Evolutionary conservation across 1,139 yeast genomes (phyloP), one percentile per base, ranked within the genome.

Genomic region (Candida neerlandica): DNA sequence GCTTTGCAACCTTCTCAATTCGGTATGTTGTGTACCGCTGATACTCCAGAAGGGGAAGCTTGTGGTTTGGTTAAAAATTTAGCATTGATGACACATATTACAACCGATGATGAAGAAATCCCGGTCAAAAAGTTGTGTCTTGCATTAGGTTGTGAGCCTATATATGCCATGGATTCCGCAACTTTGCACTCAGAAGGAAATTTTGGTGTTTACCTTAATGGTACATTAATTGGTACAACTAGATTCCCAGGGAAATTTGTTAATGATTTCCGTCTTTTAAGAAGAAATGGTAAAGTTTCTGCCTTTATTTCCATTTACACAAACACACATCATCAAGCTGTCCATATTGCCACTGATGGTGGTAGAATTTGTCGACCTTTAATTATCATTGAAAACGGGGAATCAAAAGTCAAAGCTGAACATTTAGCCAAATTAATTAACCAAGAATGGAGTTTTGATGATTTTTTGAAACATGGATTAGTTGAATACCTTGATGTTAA

Each of bases 1-100:
- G 98, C 99, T 18, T 79, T 94, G 58, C 99, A 94, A 68, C 99
- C 99, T 11, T 95, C 99, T 1, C 99, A 94, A 70, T 94, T 94
- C 68, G 99, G 99, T 64, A 94, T 94, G 98, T 78, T 94, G 55
- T 94, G 99, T 78, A 91, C 99, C 6, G 89, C 98, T 0, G 99
- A 94, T 80, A 94, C 99, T 0, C 99, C 99, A 2, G 99, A 94
- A 80, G 99, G 99, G 78, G 99, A 95, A 69, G 99, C 99, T 1
- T 94, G 99, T 83, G 99, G 99, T 62, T 80, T 94, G 67, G 99
- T 94, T 33, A 94, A 94, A 69, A 94, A 94, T 64, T 77, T 94
- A 67, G 99, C 99, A 1, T 78, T 94, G 49, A 94, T 94, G 99
- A 94, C 99, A 14, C 99, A 94, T 70, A 95, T 94, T 62, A 94